A percentile compares a stretch with the other conserved stretches of the same genome.
phyloP scores from a whole-genome alignment of 75 land plant species.

The Isoetes taiwanensis region DNA sequence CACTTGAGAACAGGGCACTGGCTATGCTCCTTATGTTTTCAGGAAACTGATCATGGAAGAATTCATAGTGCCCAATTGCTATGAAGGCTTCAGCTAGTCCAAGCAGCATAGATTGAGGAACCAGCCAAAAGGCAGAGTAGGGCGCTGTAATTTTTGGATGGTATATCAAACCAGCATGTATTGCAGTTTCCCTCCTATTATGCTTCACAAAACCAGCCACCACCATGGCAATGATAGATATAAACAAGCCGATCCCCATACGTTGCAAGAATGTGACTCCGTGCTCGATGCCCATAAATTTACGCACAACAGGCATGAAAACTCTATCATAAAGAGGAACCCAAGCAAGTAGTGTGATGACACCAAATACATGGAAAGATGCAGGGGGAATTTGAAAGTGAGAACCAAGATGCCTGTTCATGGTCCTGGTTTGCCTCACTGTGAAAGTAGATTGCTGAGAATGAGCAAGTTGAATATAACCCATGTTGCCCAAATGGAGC shows the following conservation, averaged over 20 bases:
- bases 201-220: constrained; percentile 23
- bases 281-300: neutral
- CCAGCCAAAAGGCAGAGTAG: constrained; percentile 35
- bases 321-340: constrained; percentile 13
- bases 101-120: constrained; percentile 43
- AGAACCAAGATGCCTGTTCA: constrained; percentile 37
- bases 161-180: constrained; percentile 16
- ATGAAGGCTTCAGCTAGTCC: constrained; percentile 55
- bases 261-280: constrained; percentile 30
- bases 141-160: constrained; percentile 8
- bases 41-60: constrained; percentile 65
- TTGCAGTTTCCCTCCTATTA: constrained; percentile 3
- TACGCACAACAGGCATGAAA: constrained; percentile 9
- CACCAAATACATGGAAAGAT: constrained; percentile 17
- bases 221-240: constrained; percentile 15
- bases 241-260: constrained; percentile 24
- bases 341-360: constrained; percentile 9
- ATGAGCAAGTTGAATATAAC: constrained; percentile 16
- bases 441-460: constrained; percentile 15
- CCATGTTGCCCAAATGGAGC: constrained; percentile 32
- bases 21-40: constrained; percentile 72
- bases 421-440: constrained; percentile 41
- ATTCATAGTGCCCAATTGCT: constrained; percentile 36
- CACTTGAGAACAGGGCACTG: constrained; percentile 27
- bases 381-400: constrained; percentile 47